These are phyloP conservation scores for Candida smagusa DNA, from an alignment of 1,139 yeast species.

Conservation along the genomic window DNA sequence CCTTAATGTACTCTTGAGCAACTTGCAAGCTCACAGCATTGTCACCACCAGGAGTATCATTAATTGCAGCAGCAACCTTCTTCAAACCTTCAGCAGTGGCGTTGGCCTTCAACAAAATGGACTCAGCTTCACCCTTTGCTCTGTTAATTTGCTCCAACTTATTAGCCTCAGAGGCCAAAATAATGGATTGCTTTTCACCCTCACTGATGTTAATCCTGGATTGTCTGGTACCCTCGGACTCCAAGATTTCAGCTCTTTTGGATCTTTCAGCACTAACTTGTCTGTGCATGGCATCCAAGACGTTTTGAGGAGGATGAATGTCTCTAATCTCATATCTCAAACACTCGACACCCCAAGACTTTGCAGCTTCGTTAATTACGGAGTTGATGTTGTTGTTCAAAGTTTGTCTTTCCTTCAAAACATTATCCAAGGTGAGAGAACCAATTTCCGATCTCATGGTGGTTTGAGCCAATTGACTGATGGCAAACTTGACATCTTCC, in stretches of 20 bases:
- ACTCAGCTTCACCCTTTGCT: constrained; percentile 70
- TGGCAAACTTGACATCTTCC: constrained; percentile 84
- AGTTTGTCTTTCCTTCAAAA: constrained; percentile 69
- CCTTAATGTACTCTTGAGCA: constrained; percentile 80
- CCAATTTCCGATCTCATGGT: constrained; percentile 91
- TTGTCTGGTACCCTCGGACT: constrained; percentile 80
- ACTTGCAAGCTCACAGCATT: constrained; percentile 77
- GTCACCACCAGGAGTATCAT: constrained; percentile 64
- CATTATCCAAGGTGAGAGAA: constrained; percentile 73
- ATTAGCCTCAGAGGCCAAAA: constrained; percentile 68
- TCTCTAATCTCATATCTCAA: constrained; percentile 84
- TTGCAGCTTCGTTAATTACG: constrained; percentile 86
- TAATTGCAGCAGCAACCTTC: constrained; percentile 63
- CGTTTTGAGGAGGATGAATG: constrained; percentile 83
- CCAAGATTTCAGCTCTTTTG: constrained; percentile 82
- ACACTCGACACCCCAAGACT: constrained; percentile 81
- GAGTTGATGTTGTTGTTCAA: constrained; percentile 70
- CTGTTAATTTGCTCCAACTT: constrained; percentile 60
- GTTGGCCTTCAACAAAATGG: constrained; percentile 62
- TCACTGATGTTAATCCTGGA: constrained; percentile 79
- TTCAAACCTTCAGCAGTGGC: constrained; percentile 75
- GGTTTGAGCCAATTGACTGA: constrained; percentile 83
- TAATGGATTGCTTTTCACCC: constrained; percentile 69
- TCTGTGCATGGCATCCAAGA: constrained; percentile 88
- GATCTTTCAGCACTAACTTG: constrained; percentile 86